Evolutionary conservation across 192 early-diverging fungal species (phyloP), one percentile per base, ranked within the genome.

Genomic region (Rhizophagus prolifer): DNA sequence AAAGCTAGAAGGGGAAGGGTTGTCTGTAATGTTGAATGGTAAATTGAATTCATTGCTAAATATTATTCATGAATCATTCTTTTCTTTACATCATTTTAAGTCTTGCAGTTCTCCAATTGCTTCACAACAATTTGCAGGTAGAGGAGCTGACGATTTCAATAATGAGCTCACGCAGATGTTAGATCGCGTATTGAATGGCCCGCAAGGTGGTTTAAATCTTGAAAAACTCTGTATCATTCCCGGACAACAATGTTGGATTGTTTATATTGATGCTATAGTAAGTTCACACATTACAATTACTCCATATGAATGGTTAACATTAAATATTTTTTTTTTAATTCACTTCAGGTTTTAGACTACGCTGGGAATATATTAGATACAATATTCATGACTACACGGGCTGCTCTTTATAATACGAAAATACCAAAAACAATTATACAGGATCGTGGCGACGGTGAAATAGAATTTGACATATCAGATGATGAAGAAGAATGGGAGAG

Each of bases 391-490:
- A 95, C 95, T 23, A 88, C 90, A 7, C 86, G 95, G 12, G 97
- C 94, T 0, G 97, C 97, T 28, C 84, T 99, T n/a, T 82, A 86
- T 80, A 93, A 96, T 77, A 96, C 97, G 19, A 84, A 86, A 77
- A 89, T 97, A 63, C 95, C 97, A 34, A 90, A 93, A 54, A 93
- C 92, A 26, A 87, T 90, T 5, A 90, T 98, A 9, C 92, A 96
- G 82, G 90, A 92, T 30, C 76, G 92, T 28, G 89, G 85, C 3
- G 92, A 95, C 78, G 95, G 94, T 1, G 87, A 91, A 72, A 85
- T 90, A 58, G 97, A 98, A 68, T 96, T 97, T 82, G 96, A 97
- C 34, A 89, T 97, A n/a, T 88, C 93, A 46, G 96, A 97, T 79
- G 92, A 94, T 80, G 85, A 90, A 14, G 95, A 96, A 58, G 94